phyloP scores from a whole-genome alignment of 2,329 filamentous ascomycete genomes.

The Magnaporthiopsis poae region DNA sequence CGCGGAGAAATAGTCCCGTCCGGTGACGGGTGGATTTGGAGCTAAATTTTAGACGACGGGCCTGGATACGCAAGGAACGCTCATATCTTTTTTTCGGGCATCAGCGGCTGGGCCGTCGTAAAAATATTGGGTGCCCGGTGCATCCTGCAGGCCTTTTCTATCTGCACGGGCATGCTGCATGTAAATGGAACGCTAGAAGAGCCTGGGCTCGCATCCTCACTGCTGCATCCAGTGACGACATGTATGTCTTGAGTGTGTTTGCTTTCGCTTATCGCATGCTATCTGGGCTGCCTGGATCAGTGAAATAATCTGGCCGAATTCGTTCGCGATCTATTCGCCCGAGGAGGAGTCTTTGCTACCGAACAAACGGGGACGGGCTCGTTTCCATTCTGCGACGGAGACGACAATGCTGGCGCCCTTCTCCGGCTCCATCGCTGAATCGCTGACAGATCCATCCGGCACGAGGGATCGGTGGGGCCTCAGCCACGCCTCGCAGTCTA shows the following conservation, averaged over 20 bases:
- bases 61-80: background rate
- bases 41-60: background rate
- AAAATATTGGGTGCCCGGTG: background rate
- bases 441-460: background rate
- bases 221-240: background rate
- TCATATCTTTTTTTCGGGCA: background rate
- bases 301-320: no score
- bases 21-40: background rate
- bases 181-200: background rate
- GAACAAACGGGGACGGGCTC: no score
- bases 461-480: background rate
- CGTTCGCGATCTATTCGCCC: no score
- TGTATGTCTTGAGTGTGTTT: background rate
- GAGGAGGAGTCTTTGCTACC: no score
- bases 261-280: background rate
- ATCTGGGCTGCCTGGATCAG: background rate
- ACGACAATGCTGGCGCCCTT: no score
- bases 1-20: background rate
- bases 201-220: background rate
- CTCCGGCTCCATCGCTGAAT: background rate
- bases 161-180: background rate
- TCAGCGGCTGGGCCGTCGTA: background rate
- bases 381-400: background rate
- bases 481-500: slow-evolving; percentile 4
- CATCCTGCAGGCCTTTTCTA: background rate